Evolutionary conservation across 441 rosid species (phyloP).

Genomic region (Macaranga tanarius): DNA sequence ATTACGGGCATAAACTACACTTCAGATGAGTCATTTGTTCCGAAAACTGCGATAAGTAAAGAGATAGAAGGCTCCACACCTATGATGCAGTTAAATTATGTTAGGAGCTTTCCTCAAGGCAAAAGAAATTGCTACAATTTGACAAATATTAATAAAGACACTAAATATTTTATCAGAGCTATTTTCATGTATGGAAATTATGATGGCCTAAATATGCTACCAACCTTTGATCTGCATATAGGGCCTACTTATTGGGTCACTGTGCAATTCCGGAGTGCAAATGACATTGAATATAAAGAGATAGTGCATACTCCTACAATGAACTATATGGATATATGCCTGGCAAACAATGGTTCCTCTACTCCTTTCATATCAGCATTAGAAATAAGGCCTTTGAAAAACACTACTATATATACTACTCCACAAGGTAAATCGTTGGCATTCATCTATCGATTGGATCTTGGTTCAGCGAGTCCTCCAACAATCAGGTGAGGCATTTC

Average conservation of each 20-base stretch:
- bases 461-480: too few species aligned
- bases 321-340: conserved; percentile 42
- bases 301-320: conserved; percentile 26
- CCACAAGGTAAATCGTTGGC: too few species aligned
- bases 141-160: background rate
- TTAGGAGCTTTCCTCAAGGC: conserved; percentile 39
- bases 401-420: background rate
- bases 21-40: conserved; percentile 24
- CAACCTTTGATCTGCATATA: conserved; percentile 40
- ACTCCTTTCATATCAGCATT: conserved; percentile 51
- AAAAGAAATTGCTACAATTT: conserved; percentile 33
- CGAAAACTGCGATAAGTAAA: conserved; percentile 20
- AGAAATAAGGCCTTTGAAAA: conserved; percentile 44
- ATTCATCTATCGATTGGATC: too few species aligned
- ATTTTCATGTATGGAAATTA: conserved; percentile 48
- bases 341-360: conserved; percentile 39
- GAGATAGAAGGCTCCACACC: too few species aligned
- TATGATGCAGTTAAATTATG: conserved; percentile 2
- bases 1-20: conserved; percentile 2
- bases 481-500: too few species aligned
- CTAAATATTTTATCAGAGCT: conserved; percentile 32
- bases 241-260: conserved; percentile 41
- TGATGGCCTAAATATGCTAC: conserved; percentile 27
- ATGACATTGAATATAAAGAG: conserved; percentile 21
- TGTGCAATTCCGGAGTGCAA: conserved; percentile 16